These are phyloP conservation scores for Primulina huaijiensis DNA, from an alignment of 257 asterid species.

Conservation along the genomic window DNA sequence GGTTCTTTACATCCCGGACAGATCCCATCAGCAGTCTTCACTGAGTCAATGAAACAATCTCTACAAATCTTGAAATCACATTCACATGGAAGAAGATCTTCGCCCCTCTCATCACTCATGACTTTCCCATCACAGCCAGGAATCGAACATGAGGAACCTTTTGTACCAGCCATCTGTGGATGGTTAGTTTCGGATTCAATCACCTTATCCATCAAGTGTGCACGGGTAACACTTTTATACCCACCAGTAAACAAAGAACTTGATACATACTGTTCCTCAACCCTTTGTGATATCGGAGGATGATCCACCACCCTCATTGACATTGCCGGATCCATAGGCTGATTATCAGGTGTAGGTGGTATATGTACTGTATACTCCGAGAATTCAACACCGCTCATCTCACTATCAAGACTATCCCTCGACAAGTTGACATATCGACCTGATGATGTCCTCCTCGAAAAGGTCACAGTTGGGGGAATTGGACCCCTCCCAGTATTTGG, in stretches of 20 bases:
- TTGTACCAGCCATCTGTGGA: slow-evolving; percentile 42
- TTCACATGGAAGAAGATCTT: slow-evolving; percentile 44
- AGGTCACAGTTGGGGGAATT: slow-evolving; percentile 56
- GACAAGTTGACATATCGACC: slow-evolving; percentile 88
- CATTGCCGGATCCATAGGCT: slow-evolving; percentile 57
- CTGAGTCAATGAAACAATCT: slow-evolving; percentile 48
- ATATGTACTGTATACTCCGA: slow-evolving; percentile 80
- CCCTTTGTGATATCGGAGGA: slow-evolving; percentile 68
- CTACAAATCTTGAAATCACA: slow-evolving; percentile 61
- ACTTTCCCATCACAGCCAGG: slow-evolving; percentile 49
- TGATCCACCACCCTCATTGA: slow-evolving; percentile 47
- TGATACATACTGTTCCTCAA: slow-evolving; percentile 86
- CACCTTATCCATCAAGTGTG: slow-evolving; percentile 96
- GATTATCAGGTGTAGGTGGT: slow-evolving; percentile 94
- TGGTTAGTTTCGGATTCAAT: slow-evolving; percentile 66
- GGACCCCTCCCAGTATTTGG: slow-evolving; percentile 41
- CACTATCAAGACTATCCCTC: slow-evolving; percentile 89
- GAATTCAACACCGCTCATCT: slow-evolving; percentile 62
- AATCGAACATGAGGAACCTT: slow-evolving; percentile 40
- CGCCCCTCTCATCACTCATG: slow-evolving; percentile 42
- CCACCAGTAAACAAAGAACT: slow-evolving; percentile 90
- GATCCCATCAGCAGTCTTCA: slow-evolving; percentile 45
- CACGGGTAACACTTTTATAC: slow-evolving; percentile 73
- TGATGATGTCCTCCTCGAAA: slow-evolving; percentile 68
- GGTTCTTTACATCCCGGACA: slow-evolving; percentile 60